Evolutionary conservation across 176 grass and related monocot species (phyloP).

Genomic region (Elymus sibiricus): DNA sequence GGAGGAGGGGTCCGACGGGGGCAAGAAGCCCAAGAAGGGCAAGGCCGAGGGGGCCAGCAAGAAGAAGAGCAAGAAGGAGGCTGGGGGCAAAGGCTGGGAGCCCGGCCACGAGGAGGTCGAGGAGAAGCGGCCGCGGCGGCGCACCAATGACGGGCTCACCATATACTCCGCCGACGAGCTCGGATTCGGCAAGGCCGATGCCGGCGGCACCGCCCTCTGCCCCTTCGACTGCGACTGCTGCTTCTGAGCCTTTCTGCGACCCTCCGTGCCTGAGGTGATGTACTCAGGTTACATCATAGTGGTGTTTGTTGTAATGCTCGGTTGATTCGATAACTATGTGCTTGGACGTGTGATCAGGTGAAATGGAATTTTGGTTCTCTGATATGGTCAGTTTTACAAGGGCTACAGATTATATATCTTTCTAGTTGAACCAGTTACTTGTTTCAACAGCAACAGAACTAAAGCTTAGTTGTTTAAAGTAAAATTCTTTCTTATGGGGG

Average conservation of each 20-base stretch:
- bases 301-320: constrained; percentile 1
- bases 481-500: background rate
- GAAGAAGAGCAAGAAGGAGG: constrained; percentile 29
- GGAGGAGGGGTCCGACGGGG: background rate
- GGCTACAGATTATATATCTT: background rate
- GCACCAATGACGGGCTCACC: constrained; percentile 55
- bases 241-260: constrained; percentile 46
- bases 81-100: constrained; percentile 20
- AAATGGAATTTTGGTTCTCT: constrained; percentile 38
- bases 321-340: background rate
- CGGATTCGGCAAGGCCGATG: constrained; percentile 58
- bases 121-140: constrained; percentile 47
- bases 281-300: background rate
- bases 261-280: constrained; percentile 7
- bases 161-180: constrained; percentile 73
- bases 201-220: constrained; percentile 58
- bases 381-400: background rate
- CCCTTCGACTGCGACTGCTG: constrained; percentile 83
- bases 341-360: constrained; percentile 11
- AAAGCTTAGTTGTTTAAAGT: background rate
- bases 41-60: constrained; percentile 23
- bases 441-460: background rate
- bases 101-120: constrained; percentile 22
- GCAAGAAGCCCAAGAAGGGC: constrained; percentile 23
- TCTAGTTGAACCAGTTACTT: background rate